Percentiles rank a stretch among this genome's conserved stretches.
These are phyloP conservation scores for Monilinia vaccinii-corymbosi DNA, from an alignment of 2,329 filamentous ascomycete species.

Conservation along the genomic window DNA sequence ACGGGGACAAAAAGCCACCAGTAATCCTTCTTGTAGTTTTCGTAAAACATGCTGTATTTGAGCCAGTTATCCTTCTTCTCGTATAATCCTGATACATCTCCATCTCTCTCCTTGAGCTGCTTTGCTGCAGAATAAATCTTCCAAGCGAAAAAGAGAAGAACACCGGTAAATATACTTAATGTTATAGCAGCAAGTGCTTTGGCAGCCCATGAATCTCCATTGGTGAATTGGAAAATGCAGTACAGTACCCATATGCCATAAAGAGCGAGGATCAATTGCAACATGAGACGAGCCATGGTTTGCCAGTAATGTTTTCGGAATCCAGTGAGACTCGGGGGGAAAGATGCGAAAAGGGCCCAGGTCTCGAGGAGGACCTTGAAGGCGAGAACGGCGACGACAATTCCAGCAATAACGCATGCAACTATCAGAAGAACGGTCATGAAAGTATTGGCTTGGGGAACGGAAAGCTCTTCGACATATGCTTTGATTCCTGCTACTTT, in stretches of 20 bases:
- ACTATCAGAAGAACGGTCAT: constrained; percentile 91
- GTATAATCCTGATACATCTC: constrained; percentile 65
- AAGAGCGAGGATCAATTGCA: constrained; percentile 78
- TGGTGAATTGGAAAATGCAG: constrained; percentile 90
- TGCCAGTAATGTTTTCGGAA: constrained; percentile 98
- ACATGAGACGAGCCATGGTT: constrained; percentile 79
- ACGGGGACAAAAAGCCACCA: constrained; percentile 95
- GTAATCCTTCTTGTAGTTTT: constrained; percentile 85
- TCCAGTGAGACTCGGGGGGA: constrained; percentile 67
- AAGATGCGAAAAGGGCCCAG: constrained; percentile 83
- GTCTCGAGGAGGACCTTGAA: constrained; percentile 85
- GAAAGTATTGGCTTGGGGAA: constrained; percentile 86
- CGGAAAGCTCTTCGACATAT: constrained; percentile 73
- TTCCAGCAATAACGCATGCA: constrained; percentile 73
- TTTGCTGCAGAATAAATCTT: constrained; percentile 72
- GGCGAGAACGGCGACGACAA: constrained; percentile 77
- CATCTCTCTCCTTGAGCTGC: constrained; percentile 65
- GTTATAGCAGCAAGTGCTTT: constrained; percentile 77
- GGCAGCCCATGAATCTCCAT: constrained; percentile 89
- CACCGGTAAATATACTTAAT: constrained; percentile 66
- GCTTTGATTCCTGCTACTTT: constrained; percentile 69
- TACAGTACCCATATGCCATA: constrained; percentile 96
- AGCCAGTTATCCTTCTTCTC: constrained; percentile 86
- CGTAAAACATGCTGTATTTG: constrained; percentile 97
- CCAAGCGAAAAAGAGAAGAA: constrained; percentile 76